Evolutionary conservation across 148 eudicot species (phyloP).

Genomic region (Arbutus unedo): DNA sequence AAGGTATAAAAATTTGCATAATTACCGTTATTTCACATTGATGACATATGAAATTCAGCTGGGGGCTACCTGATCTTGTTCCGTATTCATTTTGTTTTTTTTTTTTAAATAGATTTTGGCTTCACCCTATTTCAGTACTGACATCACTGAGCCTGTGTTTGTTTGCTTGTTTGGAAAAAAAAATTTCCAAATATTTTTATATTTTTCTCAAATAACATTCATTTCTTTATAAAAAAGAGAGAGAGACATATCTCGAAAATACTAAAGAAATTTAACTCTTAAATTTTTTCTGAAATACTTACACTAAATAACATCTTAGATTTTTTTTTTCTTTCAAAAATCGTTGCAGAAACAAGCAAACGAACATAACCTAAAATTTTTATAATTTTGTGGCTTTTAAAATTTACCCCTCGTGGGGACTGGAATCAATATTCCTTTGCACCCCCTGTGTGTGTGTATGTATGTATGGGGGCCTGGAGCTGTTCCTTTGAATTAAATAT

Average conservation of each 20-base stretch:
- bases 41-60: conserved; percentile 19
- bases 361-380: too few relatives aligned
- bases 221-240: too few relatives aligned
- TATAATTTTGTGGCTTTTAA: neutral
- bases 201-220: too few relatives aligned
- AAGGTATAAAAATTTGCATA: neutral
- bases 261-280: too few relatives aligned
- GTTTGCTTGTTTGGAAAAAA: too few relatives aligned
- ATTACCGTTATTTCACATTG: neutral
- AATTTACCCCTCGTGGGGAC: neutral
- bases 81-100: neutral
- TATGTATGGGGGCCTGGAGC: neutral
- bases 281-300: too few relatives aligned
- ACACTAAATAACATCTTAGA: too few relatives aligned
- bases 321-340: too few relatives aligned
- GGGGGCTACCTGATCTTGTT: conserved; percentile 15
- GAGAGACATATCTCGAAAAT: too few relatives aligned
- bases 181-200: too few relatives aligned
- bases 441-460: neutral
- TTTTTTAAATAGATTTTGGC: neutral
- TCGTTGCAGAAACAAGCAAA: too few relatives aligned
- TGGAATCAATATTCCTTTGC: neutral
- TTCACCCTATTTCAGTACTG: conserved; percentile 4
- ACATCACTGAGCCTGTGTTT: too few relatives aligned
- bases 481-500: neutral